These are phyloP conservation scores for Zizania latifolia DNA, from an alignment of 176 grass and related monocot genomes.

Conservation along the genomic window DNA sequence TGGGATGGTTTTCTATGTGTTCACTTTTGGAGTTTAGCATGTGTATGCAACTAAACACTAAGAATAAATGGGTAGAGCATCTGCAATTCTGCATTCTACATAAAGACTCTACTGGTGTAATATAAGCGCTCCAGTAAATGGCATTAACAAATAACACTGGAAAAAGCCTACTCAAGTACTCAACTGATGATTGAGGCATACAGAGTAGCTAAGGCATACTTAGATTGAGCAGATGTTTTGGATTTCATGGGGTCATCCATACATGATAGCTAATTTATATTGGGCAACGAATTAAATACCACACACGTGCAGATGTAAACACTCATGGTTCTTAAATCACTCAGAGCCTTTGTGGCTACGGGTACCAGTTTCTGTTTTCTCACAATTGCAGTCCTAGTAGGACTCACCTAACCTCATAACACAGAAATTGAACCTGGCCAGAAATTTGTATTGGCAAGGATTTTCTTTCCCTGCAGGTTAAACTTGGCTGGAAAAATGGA, in stretches of 20 bases:
- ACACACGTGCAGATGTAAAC: neutral
- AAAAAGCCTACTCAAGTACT: too few species aligned
- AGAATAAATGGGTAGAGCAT: neutral
- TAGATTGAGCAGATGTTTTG: neutral
- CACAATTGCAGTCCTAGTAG: neutral
- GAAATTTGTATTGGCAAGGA: neutral
- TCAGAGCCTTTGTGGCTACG: neutral
- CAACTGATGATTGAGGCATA: neutral
- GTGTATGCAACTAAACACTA: too few species aligned
- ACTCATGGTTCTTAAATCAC: neutral
- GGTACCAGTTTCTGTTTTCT: neutral
- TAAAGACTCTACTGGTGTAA: neutral
- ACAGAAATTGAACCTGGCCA: neutral
- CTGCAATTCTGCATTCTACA: neutral
- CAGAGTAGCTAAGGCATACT: slow-evolving; percentile 4
- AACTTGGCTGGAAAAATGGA: neutral
- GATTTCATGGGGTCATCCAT: neutral
- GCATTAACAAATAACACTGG: neutral
- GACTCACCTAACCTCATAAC: neutral
- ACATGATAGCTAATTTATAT: neutral
- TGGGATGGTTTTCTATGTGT: too few species aligned
- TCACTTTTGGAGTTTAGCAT: too few species aligned
- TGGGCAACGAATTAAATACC: slow-evolving; percentile 9
- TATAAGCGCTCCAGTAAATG: neutral
- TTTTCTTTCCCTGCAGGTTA: neutral